phyloP scores from a whole-genome alignment of 805 yeast genomes.

The Suhomyces kilbournensis region DNA sequence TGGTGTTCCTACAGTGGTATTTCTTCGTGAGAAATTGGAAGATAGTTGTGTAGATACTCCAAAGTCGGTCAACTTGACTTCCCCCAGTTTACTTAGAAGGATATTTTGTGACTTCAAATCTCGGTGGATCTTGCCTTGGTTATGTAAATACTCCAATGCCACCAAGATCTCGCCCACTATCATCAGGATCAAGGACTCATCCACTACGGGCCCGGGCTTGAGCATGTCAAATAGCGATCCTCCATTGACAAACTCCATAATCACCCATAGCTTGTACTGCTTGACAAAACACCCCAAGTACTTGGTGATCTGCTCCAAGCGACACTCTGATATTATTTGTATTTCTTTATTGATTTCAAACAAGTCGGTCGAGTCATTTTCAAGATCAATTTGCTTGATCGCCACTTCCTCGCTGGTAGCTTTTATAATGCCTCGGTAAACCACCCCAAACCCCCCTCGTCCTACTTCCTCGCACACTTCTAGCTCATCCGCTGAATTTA shows the following conservation, averaged over 20 bases:
- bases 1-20: conserved; percentile 54
- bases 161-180: conserved; percentile 53
- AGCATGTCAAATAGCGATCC: conserved; percentile 70
- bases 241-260: conserved; percentile 79
- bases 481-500: conserved; percentile 35
- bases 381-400: conserved; percentile 68
- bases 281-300: conserved; percentile 71
- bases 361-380: conserved; percentile 59
- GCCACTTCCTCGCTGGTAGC: conserved; percentile 47
- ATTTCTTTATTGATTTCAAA: conserved; percentile 74
- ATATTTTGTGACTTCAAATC: conserved; percentile 44
- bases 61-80: conserved; percentile 43
- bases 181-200: conserved; percentile 47
- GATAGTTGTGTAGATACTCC: conserved; percentile 45
- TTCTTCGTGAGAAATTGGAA: conserved; percentile 40
- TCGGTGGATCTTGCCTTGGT: conserved; percentile 71
- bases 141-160: conserved; percentile 66
- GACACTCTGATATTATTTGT: conserved; percentile 63
- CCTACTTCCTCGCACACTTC: conserved; percentile 58
- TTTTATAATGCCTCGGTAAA: conserved; percentile 58
- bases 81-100: conserved; percentile 34
- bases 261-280: conserved; percentile 70
- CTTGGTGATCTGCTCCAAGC: conserved; percentile 57
- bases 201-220: conserved; percentile 56
- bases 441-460: conserved; percentile 77